phyloP scores from a whole-genome alignment of 2,329 filamentous ascomycete species.

The Cordyceps tenuipes region DNA sequence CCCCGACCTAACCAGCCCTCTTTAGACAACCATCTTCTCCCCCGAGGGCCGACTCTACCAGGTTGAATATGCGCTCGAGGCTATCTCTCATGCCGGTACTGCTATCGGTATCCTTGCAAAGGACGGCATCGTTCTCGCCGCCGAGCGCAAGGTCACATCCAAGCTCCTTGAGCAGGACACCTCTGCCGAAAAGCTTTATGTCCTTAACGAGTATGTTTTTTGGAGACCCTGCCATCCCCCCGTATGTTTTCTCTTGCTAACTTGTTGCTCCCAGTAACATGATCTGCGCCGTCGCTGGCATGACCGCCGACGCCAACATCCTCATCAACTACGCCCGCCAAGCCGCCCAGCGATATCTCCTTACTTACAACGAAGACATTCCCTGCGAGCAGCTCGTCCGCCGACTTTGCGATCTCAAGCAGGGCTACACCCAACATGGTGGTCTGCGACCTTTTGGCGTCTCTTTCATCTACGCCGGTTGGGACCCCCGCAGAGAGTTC shows the following conservation, averaged over 20 bases:
- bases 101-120: slow-evolving; percentile 94
- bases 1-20: slow-evolving; percentile 12
- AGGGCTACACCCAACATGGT: slow-evolving; percentile 98
- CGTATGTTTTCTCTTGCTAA: neutral
- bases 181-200: slow-evolving; percentile 99
- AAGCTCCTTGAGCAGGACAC: slow-evolving; percentile 99
- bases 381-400: slow-evolving; percentile 98
- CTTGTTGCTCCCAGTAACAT: slow-evolving; percentile 64
- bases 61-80: slow-evolving; percentile 98
- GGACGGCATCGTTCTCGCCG: slow-evolving; percentile 96
- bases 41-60: slow-evolving; percentile 97
- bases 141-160: slow-evolving; percentile 97
- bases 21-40: slow-evolving; percentile 97
- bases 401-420: slow-evolving; percentile 93
- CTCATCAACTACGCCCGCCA: slow-evolving; percentile 99
- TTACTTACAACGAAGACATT: slow-evolving; percentile 99
- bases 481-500: slow-evolving; percentile 92
- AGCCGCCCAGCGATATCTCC: slow-evolving; percentile 92
- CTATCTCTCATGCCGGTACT: slow-evolving; percentile 96
- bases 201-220: slow-evolving; percentile 79
- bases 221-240: neutral
- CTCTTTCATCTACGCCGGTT: slow-evolving; percentile 98
- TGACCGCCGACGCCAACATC: slow-evolving; percentile 99
- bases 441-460: slow-evolving; percentile 97
- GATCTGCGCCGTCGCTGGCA: slow-evolving; percentile 98